A percentile compares a stretch with the other conserved stretches of the same genome.
phyloP scores from a whole-genome alignment of 495 filamentous ascomycete genomes.

The Thozetella sp. region DNA sequence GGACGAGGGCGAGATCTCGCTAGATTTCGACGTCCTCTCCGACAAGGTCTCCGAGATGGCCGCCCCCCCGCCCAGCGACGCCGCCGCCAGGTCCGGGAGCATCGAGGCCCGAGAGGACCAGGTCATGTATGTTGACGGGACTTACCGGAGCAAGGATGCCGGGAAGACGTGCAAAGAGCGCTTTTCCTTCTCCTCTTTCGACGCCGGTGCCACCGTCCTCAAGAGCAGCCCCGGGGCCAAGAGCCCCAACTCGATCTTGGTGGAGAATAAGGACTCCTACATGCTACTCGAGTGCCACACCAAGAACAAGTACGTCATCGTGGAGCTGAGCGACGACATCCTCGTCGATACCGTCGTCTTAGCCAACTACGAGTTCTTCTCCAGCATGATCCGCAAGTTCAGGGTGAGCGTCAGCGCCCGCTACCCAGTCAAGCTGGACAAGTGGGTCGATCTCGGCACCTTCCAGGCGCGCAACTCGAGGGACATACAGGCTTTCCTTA shows the following conservation, averaged over 20 bases:
- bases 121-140: constrained; percentile 43
- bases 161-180: constrained; percentile 89
- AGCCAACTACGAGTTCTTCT: constrained; percentile 98
- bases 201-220: constrained; percentile 90
- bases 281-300: constrained; percentile 92
- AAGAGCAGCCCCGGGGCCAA: constrained; percentile 87
- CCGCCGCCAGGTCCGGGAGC: constrained; percentile 27
- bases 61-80: constrained; percentile 23
- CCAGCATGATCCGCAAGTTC: constrained; percentile 90
- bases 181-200: constrained; percentile 96
- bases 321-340: constrained; percentile 89
- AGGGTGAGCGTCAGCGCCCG: constrained; percentile 87
- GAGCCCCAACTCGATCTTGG: constrained; percentile 80
- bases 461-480: constrained; percentile 91
- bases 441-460: constrained; percentile 87
- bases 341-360: constrained; percentile 93
- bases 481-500: constrained; percentile 89
- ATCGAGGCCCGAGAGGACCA: constrained; percentile 41
- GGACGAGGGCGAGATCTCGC: constrained; percentile 87
- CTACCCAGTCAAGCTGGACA: constrained; percentile 88
- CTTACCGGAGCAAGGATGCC: constrained; percentile 80
- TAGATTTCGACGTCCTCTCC: constrained; percentile 73
- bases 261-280: constrained; percentile 98
- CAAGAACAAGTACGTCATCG: constrained; percentile 89
- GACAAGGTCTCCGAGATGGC: constrained; percentile 43